Percentiles rank a stretch among this genome's conserved stretches.
Conservation (phyloP, 2,329 filamentous ascomycete genomes). For the Trichoderma polysporum region DNA sequence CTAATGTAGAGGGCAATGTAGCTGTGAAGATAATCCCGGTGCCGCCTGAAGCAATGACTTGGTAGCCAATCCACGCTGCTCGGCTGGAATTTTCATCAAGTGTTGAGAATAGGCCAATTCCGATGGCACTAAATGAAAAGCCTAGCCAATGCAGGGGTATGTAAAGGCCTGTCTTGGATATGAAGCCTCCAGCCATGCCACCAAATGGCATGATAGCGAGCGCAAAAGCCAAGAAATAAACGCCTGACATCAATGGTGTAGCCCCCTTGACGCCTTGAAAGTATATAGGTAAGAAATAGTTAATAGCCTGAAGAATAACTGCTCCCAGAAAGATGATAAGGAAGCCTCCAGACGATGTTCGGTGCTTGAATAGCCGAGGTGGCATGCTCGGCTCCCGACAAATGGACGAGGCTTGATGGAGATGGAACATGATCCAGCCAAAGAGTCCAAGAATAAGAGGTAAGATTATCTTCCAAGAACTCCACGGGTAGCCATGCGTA, state of each 20-base stretch:
- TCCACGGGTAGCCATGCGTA: conserved; percentile 40
- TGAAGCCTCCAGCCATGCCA: conserved; percentile 27
- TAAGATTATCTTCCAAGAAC: conserved; percentile 35
- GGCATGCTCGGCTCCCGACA: conserved; percentile 23
- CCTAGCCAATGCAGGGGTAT: conserved; percentile 35
- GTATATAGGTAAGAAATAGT: conserved; percentile 48
- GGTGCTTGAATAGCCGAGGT: conserved; percentile 19
- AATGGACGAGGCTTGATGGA: conserved; percentile 13
- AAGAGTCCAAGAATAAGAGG: conserved; percentile 43
- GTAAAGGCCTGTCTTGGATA: conserved; percentile 36
- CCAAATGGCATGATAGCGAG: conserved; percentile 31
- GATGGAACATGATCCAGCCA: conserved; percentile 29
- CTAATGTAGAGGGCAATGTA: conserved; percentile 46
- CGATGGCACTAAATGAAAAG: conserved; percentile 38
- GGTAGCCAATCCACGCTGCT: conserved; percentile 42
- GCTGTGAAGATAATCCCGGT: conserved; percentile 43
- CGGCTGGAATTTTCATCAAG: conserved; percentile 39
- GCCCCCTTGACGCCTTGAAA: conserved; percentile 44
- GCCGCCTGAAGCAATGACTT: conserved; percentile 42
- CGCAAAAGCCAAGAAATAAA: conserved; percentile 36
- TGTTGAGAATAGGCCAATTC: conserved; percentile 43
- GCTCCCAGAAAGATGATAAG: conserved; percentile 35
- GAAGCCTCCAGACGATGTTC: conserved; percentile 29
- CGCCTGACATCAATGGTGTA: conserved; percentile 33
- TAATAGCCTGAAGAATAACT: conserved; percentile 24